Conservation (phyloP, 2,329 filamentous ascomycete species). For the Aspergillus latus region DNA sequence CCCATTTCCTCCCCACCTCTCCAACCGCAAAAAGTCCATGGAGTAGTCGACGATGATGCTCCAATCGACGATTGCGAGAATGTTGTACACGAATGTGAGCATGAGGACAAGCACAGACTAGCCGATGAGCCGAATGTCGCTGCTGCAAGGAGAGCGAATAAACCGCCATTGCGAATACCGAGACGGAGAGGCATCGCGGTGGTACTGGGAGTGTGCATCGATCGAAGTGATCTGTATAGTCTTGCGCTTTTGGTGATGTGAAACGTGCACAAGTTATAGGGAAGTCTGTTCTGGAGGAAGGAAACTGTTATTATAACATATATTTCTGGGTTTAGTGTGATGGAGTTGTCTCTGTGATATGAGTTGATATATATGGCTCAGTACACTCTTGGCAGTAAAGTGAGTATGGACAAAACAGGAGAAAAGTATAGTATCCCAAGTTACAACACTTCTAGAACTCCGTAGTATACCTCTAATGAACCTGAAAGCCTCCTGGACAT, state of each 20-base stretch:
- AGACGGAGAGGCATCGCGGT: background rate
- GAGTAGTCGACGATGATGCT: slow-evolving; percentile 22
- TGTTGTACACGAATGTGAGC: slow-evolving; percentile 11
- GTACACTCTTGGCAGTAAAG: background rate
- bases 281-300: too few species aligned
- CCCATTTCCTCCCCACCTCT: slow-evolving; percentile 1
- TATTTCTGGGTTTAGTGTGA: too few species aligned
- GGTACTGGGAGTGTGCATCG: background rate
- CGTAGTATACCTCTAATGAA: background rate
- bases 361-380: too few species aligned
- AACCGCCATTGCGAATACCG: background rate
- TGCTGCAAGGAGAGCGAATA: slow-evolving; percentile 2
- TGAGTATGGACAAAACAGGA: background rate
- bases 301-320: too few species aligned
- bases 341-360: too few species aligned
- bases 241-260: too few species aligned
- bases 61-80: slow-evolving; percentile 13
- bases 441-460: background rate
- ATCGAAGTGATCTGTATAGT: background rate
- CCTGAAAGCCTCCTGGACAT: slow-evolving; percentile 9
- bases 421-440: background rate
- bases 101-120: background rate
- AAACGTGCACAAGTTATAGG: too few species aligned
- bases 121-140: slow-evolving; percentile 8
- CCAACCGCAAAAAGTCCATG: background rate